These are phyloP conservation scores for Sporothrix euskadiensis DNA, from an alignment of 2,329 filamentous ascomycete species.

Conservation along the genomic window DNA sequence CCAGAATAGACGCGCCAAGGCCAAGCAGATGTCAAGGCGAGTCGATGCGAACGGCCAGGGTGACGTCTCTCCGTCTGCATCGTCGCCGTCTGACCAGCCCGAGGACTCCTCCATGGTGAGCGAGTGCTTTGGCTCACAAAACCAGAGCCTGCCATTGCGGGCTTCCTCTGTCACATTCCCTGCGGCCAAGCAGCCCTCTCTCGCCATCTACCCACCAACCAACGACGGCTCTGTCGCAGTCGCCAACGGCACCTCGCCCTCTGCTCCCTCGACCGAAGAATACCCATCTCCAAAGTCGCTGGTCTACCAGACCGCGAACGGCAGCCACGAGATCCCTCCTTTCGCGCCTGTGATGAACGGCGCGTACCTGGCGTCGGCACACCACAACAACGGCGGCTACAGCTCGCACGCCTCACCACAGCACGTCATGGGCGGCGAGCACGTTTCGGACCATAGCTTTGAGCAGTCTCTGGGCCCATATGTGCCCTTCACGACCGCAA, in stretches of 20 bases:
- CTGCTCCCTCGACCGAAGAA: conserved; percentile 30
- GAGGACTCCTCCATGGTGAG: conserved; percentile 35
- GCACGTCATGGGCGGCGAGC: conserved; percentile 18
- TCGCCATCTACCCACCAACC: conserved; percentile 13
- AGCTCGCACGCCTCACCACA: conserved; percentile 8
- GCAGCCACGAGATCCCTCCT: conserved; percentile 15
- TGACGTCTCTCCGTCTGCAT: conserved; percentile 43
- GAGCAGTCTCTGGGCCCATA: conserved; percentile 24
- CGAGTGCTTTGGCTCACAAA: conserved; percentile 41
- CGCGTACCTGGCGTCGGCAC: conserved; percentile 25
- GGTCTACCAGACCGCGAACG: conserved; percentile 23
- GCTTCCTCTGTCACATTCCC: conserved; percentile 44
- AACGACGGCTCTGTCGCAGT: neutral
- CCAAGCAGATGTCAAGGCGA: conserved; percentile 61
- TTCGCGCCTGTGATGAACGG: conserved; percentile 26
- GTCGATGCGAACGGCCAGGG: conserved; percentile 49
- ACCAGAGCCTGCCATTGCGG: conserved; percentile 40
- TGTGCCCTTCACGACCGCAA: conserved; percentile 25
- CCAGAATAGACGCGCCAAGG: conserved; percentile 65
- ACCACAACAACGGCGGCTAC: neutral
- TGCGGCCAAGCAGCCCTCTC: conserved; percentile 30
- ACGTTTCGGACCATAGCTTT: conserved; percentile 13
- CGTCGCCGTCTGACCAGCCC: conserved; percentile 39
- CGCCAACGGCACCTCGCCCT: conserved; percentile 24
- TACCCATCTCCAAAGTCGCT: conserved; percentile 35